Base-by-base conservation (phyloP, 169 alveolate species). In the Plasmodium vivax region DNA sequence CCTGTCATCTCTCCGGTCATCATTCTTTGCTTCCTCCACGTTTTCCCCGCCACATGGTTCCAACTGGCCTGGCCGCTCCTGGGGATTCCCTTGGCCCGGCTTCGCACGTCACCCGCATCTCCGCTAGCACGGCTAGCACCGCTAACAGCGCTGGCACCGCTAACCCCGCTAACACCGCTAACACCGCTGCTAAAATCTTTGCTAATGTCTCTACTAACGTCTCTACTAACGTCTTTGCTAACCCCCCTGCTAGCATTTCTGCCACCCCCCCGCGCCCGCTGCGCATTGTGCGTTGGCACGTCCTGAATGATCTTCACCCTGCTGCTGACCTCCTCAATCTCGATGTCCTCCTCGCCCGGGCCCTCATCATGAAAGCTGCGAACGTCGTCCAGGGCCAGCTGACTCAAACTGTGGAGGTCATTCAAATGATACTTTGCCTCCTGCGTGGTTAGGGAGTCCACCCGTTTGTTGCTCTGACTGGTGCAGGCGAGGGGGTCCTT, bases 241-340 rank as follows among this genome's bases (percentile, higher is more conserved):
- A 47, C 58, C 2, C 58, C 10, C 2, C 7, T 2, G 8, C 58
- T 47, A 0, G 2, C 19, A 47, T 3, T 19, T 10, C 58, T 12
- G 19, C 34, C 54, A 43, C n/a, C 14, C 7, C 41, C 30, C 23
- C 72, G 14, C 43, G 88, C 16, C 56, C 75, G 34, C 32, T 36
- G n/a, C 8, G 88, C 73, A 51, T 82, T 71, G 27, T 82, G 88
- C 8, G 19, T 47, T 34, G n/a, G 79, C 16, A 82, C 75, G 4
- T 45, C 23, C 23, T 82, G 71, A 56, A 82, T 82, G 32, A 47
- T 47, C 23, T 82, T 82, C 32, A 45, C 71, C 23, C 68, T 82
- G 36, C 68, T 56, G 68, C 10, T 41, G 7, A 16, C 1, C 38
- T 41, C 72, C 32, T 47, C 43, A 30, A 82, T 82, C 32, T 82